Evolutionary conservation across 768 basidiomycete species (phyloP).

Genomic region (Boletales sp.): DNA sequence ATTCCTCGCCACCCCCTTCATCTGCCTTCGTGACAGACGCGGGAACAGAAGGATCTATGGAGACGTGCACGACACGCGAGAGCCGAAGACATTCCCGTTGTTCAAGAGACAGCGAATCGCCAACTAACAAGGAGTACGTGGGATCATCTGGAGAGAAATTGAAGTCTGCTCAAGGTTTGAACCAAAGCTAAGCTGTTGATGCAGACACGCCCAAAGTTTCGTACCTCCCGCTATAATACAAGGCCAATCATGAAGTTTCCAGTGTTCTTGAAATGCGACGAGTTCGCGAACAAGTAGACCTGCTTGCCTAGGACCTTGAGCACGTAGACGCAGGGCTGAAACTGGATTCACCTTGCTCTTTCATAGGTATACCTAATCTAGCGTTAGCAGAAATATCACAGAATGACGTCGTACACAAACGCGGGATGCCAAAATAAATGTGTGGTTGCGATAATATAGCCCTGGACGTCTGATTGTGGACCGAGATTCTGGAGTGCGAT

Average conservation of each 20-base stretch:
- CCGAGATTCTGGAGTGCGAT: conserved; percentile 55
- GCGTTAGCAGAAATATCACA: not conserved
- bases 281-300: conserved; percentile 70
- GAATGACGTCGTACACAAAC: conserved; percentile 37
- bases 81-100: conserved; percentile 51
- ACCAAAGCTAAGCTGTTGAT: not conserved
- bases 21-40: conserved; percentile 19
- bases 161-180: conserved; percentile 57
- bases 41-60: conserved; percentile 60
- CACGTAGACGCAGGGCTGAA: too few species aligned
- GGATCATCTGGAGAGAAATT: conserved; percentile 84
- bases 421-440: conserved; percentile 96
- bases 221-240: conserved; percentile 82
- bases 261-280: conserved; percentile 47
- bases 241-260: conserved; percentile 58
- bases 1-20: conserved; percentile 39
- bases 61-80: conserved; percentile 72
- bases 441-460: conserved; percentile 80
- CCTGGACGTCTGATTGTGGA: conserved; percentile 34
- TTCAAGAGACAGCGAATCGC: conserved; percentile 49
- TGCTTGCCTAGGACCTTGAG: conserved; percentile 54
- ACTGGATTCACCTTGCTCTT: conserved; percentile 59
- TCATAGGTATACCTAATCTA: conserved; percentile 61
- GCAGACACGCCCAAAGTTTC: not conserved
- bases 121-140: conserved; percentile 74